Conservation (phyloP, 2,329 filamentous ascomycete genomes). For the Cladosporium sp. region DNA sequence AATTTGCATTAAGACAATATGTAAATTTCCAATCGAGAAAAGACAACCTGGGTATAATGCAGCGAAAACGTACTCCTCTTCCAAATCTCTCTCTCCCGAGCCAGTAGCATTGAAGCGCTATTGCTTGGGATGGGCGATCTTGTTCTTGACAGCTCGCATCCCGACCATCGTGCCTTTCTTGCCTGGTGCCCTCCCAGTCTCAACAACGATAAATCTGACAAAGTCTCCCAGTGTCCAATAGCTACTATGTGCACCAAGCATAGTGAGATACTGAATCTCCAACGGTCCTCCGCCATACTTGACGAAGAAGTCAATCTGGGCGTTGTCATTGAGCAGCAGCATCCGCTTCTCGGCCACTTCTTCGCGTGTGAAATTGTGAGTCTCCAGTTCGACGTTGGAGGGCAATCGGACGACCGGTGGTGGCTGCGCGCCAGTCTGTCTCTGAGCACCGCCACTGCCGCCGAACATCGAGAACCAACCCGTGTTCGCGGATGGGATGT, state of each 20-base stretch:
- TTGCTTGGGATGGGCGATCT: slow-evolving; percentile 12
- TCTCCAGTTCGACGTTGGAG: slow-evolving; percentile 76
- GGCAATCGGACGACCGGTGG: slow-evolving; percentile 39
- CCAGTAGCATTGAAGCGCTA: too few relatives aligned
- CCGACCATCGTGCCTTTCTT: slow-evolving; percentile 52
- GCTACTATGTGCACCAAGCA: slow-evolving; percentile 90
- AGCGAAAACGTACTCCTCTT: background rate
- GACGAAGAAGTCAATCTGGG: slow-evolving; percentile 88
- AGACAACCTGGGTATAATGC: slow-evolving; percentile 7
- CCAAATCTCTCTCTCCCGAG: background rate
- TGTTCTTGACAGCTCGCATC: slow-evolving; percentile 55
- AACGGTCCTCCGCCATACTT: slow-evolving; percentile 79
- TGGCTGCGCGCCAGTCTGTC: slow-evolving; percentile 28
- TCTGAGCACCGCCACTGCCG: slow-evolving; percentile 23
- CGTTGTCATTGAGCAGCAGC: slow-evolving; percentile 87
- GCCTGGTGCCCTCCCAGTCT: slow-evolving; percentile 74
- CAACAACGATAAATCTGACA: slow-evolving; percentile 81
- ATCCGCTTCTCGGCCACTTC: slow-evolving; percentile 89
- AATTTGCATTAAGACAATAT: background rate
- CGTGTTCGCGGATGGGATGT: slow-evolving; percentile 68
- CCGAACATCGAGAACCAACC: slow-evolving; percentile 42
- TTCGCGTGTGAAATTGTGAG: slow-evolving; percentile 89
- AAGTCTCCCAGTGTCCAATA: slow-evolving; percentile 91
- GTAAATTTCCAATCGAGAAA: background rate
- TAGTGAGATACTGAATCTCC: slow-evolving; percentile 94